A percentile compares a stretch with the other conserved stretches of the same genome.
phyloP scores from a whole-genome alignment of 1,284 basidiomycete genomes.

The Trametes sp. region DNA sequence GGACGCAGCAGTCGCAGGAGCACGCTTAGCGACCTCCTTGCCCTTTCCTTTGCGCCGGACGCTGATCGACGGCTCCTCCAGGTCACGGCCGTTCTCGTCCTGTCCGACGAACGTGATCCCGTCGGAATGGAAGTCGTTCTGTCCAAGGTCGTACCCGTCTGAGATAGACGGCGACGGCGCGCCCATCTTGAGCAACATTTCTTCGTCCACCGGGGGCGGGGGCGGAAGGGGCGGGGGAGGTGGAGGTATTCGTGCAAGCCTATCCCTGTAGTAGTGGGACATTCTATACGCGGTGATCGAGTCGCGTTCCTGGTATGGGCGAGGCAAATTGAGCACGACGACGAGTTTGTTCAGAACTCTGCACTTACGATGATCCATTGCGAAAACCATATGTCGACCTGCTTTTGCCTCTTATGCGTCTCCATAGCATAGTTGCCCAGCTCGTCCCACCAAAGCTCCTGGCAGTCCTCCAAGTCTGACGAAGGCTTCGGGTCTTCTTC shows the following conservation, averaged over 20 bases:
- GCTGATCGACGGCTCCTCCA: constrained; percentile 52
- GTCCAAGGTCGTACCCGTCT: constrained; percentile 35
- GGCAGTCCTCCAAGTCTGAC: constrained; percentile 80
- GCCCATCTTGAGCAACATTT: constrained; percentile 47
- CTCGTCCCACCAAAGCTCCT: constrained; percentile 76
- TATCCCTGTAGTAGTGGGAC: constrained; percentile 69
- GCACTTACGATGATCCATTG: constrained; percentile 61
- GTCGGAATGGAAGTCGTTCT: constrained; percentile 37
- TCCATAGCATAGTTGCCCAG: constrained; percentile 72
- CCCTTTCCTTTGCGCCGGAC: constrained; percentile 51
- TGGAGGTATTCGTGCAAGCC: constrained; percentile 69
- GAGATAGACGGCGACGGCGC: constrained; percentile 32
- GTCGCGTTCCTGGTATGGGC: constrained; percentile 71
- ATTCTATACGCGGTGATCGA: constrained; percentile 63
- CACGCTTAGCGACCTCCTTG: constrained; percentile 54
- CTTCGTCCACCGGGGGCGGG: constrained; percentile 46
- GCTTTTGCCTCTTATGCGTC: constrained; percentile 73
- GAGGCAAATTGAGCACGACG: constrained; percentile 3
- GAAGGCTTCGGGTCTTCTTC: constrained; percentile 61
- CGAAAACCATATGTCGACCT: constrained; percentile 77
- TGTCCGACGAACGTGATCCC: constrained; percentile 38
- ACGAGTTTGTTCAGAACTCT: constrained; percentile 14
- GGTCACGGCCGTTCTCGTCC: constrained; percentile 51
- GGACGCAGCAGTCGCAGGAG: constrained; percentile 53
- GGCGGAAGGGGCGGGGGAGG: constrained; percentile 57